Percentiles rank a stretch among this genome's conserved stretches.
phyloP scores from a whole-genome alignment of 1,284 basidiomycete genomes.

The Rhodofomes roseus region DNA sequence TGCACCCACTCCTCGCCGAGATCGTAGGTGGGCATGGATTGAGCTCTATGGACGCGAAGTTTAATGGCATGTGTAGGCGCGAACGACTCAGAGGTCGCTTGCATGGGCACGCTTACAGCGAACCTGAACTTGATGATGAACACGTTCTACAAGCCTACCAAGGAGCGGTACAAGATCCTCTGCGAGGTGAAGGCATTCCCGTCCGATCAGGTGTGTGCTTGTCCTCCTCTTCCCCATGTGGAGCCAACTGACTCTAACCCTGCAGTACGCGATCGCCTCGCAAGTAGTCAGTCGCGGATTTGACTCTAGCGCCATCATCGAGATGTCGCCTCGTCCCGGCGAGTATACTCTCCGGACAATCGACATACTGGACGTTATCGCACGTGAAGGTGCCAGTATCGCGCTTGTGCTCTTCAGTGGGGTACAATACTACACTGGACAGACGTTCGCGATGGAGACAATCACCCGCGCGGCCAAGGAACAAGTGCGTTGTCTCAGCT shows the following conservation, averaged over 20 bases:
- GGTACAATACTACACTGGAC: conserved; percentile 98
- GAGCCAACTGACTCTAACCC: conserved; percentile 1
- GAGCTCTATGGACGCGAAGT: neutral
- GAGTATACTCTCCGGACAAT: conserved; percentile 87
- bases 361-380: conserved; percentile 82
- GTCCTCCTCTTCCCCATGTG: neutral
- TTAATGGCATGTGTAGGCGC: conserved; percentile 53
- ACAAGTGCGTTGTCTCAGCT: conserved; percentile 43
- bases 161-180: conserved; percentile 87
- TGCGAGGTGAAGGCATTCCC: conserved; percentile 95
- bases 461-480: conserved; percentile 85
- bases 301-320: conserved; percentile 74
- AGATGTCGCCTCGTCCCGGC: conserved; percentile 75
- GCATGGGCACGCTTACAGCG: conserved; percentile 91
- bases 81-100: conserved; percentile 84
- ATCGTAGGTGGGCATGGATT: conserved; percentile 66
- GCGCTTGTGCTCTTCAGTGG: conserved; percentile 89
- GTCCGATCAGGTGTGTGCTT: conserved; percentile 69
- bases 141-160: conserved; percentile 90
- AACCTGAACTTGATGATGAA: conserved; percentile 95
- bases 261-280: conserved; percentile 90
- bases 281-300: conserved; percentile 83
- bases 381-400: conserved; percentile 70
- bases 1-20: conserved; percentile 76
- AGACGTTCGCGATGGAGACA: conserved; percentile 83